A percentile compares a stretch with the other conserved stretches of the same genome.
Conservation (phyloP, 2,329 filamentous ascomycete species). For the Monosporascus cannonballus region DNA sequence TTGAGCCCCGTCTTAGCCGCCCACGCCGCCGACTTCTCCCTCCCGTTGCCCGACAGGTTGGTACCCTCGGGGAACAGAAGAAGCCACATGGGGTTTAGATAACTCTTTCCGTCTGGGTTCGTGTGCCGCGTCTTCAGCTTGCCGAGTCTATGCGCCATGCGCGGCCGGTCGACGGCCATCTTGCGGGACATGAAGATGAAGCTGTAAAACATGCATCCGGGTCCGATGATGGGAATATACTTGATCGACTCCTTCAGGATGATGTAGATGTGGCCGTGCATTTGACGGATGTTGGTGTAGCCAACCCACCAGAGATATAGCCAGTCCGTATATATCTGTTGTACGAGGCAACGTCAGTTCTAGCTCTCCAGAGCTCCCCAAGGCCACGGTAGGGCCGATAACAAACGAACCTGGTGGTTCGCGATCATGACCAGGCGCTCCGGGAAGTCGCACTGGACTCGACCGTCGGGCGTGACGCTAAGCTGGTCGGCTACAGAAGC, state of each 20-base stretch:
- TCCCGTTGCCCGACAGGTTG: slow-evolving; percentile 66
- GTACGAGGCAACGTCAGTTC: slow-evolving; percentile 16
- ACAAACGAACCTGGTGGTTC: slow-evolving; percentile 63
- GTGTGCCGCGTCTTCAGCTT: slow-evolving; percentile 57
- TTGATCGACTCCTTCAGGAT: slow-evolving; percentile 85
- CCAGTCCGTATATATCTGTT: slow-evolving; percentile 80
- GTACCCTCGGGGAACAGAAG: slow-evolving; percentile 85
- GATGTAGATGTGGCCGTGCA: slow-evolving; percentile 85
- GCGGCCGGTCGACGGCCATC: slow-evolving; percentile 72
- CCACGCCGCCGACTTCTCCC: slow-evolving; percentile 67
- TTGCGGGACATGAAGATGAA: slow-evolving; percentile 92
- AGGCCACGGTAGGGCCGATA: not conserved
- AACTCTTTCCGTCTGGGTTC: slow-evolving; percentile 47
- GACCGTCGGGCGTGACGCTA: slow-evolving; percentile 61
- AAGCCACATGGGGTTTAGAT: slow-evolving; percentile 80
- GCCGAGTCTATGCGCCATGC: slow-evolving; percentile 66
- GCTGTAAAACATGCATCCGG: slow-evolving; percentile 77
- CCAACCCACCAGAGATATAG: slow-evolving; percentile 89
- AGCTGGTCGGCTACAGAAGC: slow-evolving; percentile 73
- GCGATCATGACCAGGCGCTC: slow-evolving; percentile 78
- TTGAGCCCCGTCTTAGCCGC: slow-evolving; percentile 67
- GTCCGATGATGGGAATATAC: slow-evolving; percentile 72
- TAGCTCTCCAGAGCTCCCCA: not conserved
- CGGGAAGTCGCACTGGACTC: slow-evolving; percentile 72
- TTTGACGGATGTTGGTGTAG: slow-evolving; percentile 68